Percentiles rank a stretch among this genome's conserved stretches.
These are phyloP conservation scores for Macrophomina phaseolina DNA, from an alignment of 2,329 filamentous ascomycete genomes.

Conservation along the genomic window DNA sequence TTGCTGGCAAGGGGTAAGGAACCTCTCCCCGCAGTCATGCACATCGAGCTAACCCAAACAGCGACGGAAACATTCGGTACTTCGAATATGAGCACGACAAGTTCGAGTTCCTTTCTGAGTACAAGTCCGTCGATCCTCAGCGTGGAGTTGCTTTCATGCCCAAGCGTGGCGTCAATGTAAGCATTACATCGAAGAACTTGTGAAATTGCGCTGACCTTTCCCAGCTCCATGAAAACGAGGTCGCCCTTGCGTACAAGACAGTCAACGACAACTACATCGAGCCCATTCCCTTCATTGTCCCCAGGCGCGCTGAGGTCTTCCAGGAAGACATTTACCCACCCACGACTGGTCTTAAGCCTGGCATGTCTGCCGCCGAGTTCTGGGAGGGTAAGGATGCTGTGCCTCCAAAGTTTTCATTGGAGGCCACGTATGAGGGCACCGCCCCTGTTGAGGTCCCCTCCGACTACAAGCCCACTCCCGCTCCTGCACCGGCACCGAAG, in stretches of 20 bases:
- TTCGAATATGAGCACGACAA: constrained; percentile 99
- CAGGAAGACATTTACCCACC: constrained; percentile 97
- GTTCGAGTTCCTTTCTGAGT: constrained; percentile 95
- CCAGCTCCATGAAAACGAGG: constrained; percentile 90
- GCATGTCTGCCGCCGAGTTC: constrained; percentile 82
- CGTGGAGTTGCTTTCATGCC: constrained; percentile 93
- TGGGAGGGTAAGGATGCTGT: constrained; percentile 81
- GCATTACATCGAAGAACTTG: constrained; percentile 33
- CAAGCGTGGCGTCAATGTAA: constrained; percentile 88
- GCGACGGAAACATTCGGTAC: constrained; percentile 98
- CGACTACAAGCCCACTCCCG: constrained; percentile 63
- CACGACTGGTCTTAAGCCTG: constrained; percentile 78
- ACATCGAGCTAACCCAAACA: constrained; percentile 44
- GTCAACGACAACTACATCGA: constrained; percentile 94
- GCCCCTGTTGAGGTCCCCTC: constrained; percentile 77
- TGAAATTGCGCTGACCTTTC: constrained; percentile 30
- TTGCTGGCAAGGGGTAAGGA: constrained; percentile 92
- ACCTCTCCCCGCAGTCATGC: not conserved
- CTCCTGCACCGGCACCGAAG: constrained; percentile 57
- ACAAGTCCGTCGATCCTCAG: constrained; percentile 96
- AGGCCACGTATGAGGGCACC: constrained; percentile 86
- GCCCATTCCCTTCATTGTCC: constrained; percentile 96
- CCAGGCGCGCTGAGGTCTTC: constrained; percentile 90
- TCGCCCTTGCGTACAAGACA: constrained; percentile 96
- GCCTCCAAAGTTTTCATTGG: constrained; percentile 91